phyloP scores from a whole-genome alignment of 1,139 yeast genomes.

The Zygosaccharomyces sapae region DNA sequence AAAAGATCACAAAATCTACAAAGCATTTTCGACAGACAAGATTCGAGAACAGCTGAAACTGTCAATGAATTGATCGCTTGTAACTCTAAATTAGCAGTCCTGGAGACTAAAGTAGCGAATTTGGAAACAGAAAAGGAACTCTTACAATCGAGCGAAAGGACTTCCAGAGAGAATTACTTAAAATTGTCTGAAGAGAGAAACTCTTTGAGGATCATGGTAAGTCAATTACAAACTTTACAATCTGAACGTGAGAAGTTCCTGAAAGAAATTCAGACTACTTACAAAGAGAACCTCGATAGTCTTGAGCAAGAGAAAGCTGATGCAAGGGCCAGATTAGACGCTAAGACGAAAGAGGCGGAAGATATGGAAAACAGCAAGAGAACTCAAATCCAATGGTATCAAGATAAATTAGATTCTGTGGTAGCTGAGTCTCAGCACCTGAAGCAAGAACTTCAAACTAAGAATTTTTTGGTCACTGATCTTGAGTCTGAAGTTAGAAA shows the following conservation, averaged over 20 bases:
- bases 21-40: constrained; percentile 50
- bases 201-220: constrained; percentile 54
- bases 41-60: constrained; percentile 52
- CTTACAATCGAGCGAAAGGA: constrained; percentile 34
- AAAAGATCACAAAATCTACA: constrained; percentile 49
- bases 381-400: constrained; percentile 58
- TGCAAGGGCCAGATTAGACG: constrained; percentile 1
- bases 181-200: constrained; percentile 37
- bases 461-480: constrained; percentile 30
- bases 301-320: constrained; percentile 39
- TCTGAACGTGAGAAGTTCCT: constrained; percentile 58
- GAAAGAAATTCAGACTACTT: constrained; percentile 43
- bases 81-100: constrained; percentile 39
- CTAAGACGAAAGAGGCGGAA: constrained; percentile 15
- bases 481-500: constrained; percentile 35
- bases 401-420: constrained; percentile 60
- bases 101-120: constrained; percentile 45
- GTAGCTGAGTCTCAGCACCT: constrained; percentile 44
- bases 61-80: constrained; percentile 50
- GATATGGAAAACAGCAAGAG: constrained; percentile 47
- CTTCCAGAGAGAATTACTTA: constrained; percentile 41
- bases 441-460: constrained; percentile 43
- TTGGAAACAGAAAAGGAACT: constrained; percentile 48
- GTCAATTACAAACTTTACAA: constrained; percentile 57
- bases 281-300: constrained; percentile 48